A percentile compares a stretch with the other conserved stretches of the same genome.
phyloP scores from a whole-genome alignment of 176 grass and related monocot species.

The Otatea glauca region DNA sequence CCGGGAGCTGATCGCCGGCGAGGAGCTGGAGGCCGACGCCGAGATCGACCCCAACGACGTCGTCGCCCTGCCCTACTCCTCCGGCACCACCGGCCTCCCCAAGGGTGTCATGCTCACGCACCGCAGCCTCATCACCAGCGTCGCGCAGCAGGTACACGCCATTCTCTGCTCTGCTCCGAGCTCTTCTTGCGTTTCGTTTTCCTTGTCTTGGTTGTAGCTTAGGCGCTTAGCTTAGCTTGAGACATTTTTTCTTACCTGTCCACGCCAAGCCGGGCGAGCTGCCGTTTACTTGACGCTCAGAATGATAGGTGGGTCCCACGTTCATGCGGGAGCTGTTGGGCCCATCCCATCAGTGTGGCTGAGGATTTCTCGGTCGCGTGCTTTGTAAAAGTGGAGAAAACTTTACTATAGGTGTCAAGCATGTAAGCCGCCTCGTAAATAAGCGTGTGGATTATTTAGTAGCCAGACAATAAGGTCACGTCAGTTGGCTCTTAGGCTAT shows the following conservation, averaged over 20 bases:
- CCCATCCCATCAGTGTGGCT: neutral
- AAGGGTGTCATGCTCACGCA: conserved; percentile 98
- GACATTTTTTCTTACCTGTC: conserved; percentile 14
- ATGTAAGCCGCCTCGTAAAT: conserved; percentile 1
- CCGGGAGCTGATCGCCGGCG: conserved; percentile 47
- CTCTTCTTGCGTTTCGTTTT: neutral
- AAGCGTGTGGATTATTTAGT: neutral
- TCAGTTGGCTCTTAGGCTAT: no score
- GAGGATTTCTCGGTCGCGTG: neutral
- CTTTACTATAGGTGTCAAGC: no score
- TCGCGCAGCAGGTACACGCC: conserved; percentile 72
- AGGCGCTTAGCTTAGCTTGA: neutral
- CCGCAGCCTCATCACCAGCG: conserved; percentile 94
- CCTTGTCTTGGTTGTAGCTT: neutral
- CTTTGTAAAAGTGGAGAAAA: neutral
- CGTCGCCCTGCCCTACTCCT: conserved; percentile 80
- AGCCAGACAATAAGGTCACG: no score
- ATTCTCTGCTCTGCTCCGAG: neutral
- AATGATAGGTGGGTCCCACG: neutral
- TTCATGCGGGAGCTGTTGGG: neutral
- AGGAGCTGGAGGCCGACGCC: conserved; percentile 46
- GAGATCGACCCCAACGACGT: conserved; percentile 72
- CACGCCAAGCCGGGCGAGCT: conserved; percentile 13
- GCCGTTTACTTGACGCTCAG: neutral
- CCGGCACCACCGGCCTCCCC: conserved; percentile 81